phyloP scores from a whole-genome alignment of 768 basidiomycete genomes.

The Gautieria morchelliformis region DNA sequence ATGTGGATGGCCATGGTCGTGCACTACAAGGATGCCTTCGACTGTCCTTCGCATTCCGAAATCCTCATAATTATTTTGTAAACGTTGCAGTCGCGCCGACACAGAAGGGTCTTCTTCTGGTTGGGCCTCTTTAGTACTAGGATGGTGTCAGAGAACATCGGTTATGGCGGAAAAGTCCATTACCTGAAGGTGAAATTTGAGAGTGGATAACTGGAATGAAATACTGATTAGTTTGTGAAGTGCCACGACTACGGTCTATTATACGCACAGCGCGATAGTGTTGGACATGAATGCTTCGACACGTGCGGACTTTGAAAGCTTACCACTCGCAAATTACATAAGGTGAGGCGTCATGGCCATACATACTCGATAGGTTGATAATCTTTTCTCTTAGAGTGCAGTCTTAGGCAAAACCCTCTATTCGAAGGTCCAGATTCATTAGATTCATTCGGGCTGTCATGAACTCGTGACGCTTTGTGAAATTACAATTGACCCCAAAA shows the following conservation, averaged over 20 bases:
- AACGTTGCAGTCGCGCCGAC: slow-evolving; percentile 82
- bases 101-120: slow-evolving; percentile 97
- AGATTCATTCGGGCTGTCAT: too few relatives aligned
- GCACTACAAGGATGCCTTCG: slow-evolving; percentile 80
- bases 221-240: neutral
- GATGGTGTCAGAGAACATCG: neutral
- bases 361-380: neutral
- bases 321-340: too few relatives aligned
- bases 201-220: slow-evolving; percentile 54
- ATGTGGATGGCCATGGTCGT: slow-evolving; percentile 96
- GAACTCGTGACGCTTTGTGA: too few relatives aligned
- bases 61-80: slow-evolving; percentile 95
- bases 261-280: slow-evolving; percentile 17
- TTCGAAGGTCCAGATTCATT: too few relatives aligned
- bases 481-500: too few relatives aligned
- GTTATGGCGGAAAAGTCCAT: slow-evolving; percentile 9
- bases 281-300: slow-evolving; percentile 17
- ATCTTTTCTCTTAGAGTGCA: too few relatives aligned
- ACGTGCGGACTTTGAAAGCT: neutral
- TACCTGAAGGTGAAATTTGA: slow-evolving; percentile 92
- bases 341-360: too few relatives aligned
- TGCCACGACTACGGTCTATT: neutral
- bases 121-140: slow-evolving; percentile 90
- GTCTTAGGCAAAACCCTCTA: too few relatives aligned
- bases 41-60: slow-evolving; percentile 95